Conservation (phyloP, 2,329 filamentous ascomycete genomes). For the Colletotrichum australisinense region DNA sequence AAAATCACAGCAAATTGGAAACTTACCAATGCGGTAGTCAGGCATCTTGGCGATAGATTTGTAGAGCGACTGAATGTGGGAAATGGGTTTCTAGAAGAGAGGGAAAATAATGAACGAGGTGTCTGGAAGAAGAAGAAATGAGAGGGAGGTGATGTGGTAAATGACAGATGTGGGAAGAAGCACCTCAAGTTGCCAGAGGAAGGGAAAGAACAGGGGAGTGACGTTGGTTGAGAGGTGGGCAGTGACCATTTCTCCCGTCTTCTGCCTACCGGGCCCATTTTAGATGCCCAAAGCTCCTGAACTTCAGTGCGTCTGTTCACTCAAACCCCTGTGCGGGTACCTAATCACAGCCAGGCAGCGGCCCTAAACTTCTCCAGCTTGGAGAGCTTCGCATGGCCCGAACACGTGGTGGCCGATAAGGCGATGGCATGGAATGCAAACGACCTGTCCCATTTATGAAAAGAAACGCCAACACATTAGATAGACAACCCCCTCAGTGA, state of each 20-base stretch:
- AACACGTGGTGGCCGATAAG: conserved; percentile 9
- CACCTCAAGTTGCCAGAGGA: neutral
- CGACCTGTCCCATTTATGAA: neutral
- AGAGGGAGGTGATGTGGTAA: neutral
- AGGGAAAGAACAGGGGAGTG: neutral
- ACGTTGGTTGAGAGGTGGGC: neutral
- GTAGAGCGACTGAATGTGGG: neutral
- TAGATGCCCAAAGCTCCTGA: conserved; percentile 11
- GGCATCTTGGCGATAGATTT: conserved; percentile 49
- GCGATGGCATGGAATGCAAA: conserved; percentile 4
- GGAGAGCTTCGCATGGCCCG: neutral
- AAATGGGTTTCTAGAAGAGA: neutral
- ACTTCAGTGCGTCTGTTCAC: neutral
- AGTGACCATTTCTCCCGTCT: neutral
- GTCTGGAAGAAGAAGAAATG: conserved; percentile 17
- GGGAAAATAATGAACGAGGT: neutral
- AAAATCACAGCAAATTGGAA: neutral
- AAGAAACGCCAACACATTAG: neutral
- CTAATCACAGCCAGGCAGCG: conserved; percentile 15
- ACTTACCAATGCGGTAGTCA: conserved; percentile 60
- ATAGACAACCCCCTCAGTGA: neutral
- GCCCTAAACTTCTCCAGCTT: neutral
- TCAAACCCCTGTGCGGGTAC: conserved; percentile 5
- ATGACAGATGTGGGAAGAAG: neutral
- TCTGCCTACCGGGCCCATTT: neutral